A percentile compares a stretch with the other conserved stretches of the same genome.
phyloP scores from a whole-genome alignment of 805 yeast genomes.

The Metschnikowia bowlesiae region DNA sequence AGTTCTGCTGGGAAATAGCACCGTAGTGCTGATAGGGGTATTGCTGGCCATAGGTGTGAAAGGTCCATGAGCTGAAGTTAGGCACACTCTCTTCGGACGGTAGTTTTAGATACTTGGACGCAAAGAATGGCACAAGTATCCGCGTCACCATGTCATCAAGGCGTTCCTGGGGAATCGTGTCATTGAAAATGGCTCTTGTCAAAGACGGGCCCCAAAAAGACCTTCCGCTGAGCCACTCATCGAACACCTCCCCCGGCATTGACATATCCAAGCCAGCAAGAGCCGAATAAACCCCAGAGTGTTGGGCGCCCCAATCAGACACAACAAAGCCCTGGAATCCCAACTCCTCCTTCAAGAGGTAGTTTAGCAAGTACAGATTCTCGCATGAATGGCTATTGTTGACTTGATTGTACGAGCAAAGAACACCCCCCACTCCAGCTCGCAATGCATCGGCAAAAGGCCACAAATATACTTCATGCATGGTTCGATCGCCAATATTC shows the following conservation, averaged over 20 bases:
- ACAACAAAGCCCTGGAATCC: slow-evolving; percentile 68
- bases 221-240: slow-evolving; percentile 50
- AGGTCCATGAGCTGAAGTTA: slow-evolving; percentile 57
- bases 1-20: slow-evolving; percentile 49
- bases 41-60: slow-evolving; percentile 50
- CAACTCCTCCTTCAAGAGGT: slow-evolving; percentile 53
- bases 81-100: slow-evolving; percentile 44
- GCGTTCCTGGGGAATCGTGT: slow-evolving; percentile 49
- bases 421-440: slow-evolving; percentile 58
- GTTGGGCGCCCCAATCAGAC: slow-evolving; percentile 66
- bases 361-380: slow-evolving; percentile 51
- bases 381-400: slow-evolving; percentile 59
- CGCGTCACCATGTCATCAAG: slow-evolving; percentile 61
- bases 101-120: slow-evolving; percentile 33
- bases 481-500: slow-evolving; percentile 54
- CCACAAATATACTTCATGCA: slow-evolving; percentile 62
- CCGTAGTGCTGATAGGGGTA: slow-evolving; percentile 52
- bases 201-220: slow-evolving; percentile 57
- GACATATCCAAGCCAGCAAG: slow-evolving; percentile 61
- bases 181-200: slow-evolving; percentile 52
- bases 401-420: slow-evolving; percentile 57
- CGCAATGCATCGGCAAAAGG: slow-evolving; percentile 61
- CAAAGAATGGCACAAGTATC: slow-evolving; percentile 53
- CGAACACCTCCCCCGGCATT: slow-evolving; percentile 58
- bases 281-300: slow-evolving; percentile 52